These are phyloP conservation scores for Monoraphidium neglectum DNA, from an alignment of 139 green algal species.

Conservation along the genomic window DNA sequence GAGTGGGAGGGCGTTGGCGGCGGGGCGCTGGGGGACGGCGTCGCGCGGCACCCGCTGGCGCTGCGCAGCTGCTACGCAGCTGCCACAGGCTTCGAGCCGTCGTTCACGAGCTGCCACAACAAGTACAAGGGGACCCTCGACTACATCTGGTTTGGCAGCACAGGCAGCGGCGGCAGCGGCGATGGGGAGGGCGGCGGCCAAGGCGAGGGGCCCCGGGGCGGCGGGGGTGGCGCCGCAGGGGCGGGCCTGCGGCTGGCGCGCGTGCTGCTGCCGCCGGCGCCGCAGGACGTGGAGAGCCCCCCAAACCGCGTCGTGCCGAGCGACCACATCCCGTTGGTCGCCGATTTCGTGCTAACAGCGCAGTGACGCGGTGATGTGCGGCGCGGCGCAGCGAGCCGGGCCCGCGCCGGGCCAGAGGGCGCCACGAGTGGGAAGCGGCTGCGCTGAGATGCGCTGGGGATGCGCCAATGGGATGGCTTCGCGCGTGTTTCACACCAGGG, in stretches of 20 bases:
- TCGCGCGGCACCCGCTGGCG: slow-evolving; percentile 32
- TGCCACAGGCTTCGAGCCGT: slow-evolving; percentile 8
- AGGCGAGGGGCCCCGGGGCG: not conserved
- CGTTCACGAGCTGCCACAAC: slow-evolving; percentile 34
- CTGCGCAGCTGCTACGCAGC: slow-evolving; percentile 46
- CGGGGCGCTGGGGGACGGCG: slow-evolving; percentile 5
- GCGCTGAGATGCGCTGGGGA: too few species aligned
- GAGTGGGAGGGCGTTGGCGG: too few species aligned
- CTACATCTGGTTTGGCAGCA: slow-evolving; percentile 44
- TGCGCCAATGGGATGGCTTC: too few species aligned
- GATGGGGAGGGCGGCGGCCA: slow-evolving; percentile 1
- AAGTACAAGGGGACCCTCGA: slow-evolving; percentile 39
- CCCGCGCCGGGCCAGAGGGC: too few species aligned
- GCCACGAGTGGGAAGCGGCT: too few species aligned
- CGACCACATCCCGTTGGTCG: slow-evolving; percentile 41
- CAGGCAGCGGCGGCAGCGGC: not conserved
- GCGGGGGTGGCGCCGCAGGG: not conserved
- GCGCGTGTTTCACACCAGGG: too few species aligned
- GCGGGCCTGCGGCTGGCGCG: not conserved
- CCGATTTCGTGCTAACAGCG: slow-evolving; percentile 22
- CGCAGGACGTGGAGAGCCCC: slow-evolving; percentile 14
- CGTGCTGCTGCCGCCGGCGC: slow-evolving; percentile 36
- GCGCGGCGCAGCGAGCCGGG: too few species aligned
- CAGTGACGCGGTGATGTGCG: too few species aligned
- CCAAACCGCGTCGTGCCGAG: slow-evolving; percentile 29